Evolutionary conservation across 2,329 filamentous ascomycete species (phyloP), one percentile per base, ranked within the genome.

Genomic region (Colletotrichum sp.): DNA sequence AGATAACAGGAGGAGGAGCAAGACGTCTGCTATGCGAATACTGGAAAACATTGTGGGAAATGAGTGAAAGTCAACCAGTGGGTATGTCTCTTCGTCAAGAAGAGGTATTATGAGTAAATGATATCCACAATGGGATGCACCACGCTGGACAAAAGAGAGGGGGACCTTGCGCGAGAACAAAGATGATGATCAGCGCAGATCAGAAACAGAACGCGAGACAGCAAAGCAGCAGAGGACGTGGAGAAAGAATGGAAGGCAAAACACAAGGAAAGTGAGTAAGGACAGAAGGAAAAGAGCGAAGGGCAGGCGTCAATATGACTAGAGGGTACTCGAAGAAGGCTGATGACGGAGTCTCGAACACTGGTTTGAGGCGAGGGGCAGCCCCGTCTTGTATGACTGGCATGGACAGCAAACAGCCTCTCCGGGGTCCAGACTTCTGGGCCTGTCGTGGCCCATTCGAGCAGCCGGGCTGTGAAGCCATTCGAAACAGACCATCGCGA

Each of bases 331-430:
- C 44, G 28, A 39, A 32, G n/a, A 49, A 64, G 21, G 12, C 59
- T 30, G 60, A 67, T 72, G 65, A 77, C 64, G 72, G 65, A 32
- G 66, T 55, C 36, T 71, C 64, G 59, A 52, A 72, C 63, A 70
- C 72, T 70, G 55, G 76, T 76, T 64, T 28, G 49, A 78, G 69
- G 57, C 59, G 57, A 70, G 52, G 34, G 49, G 28, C 63, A 69
- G 59, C 75, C 32, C 69, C 65, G 63, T 77, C 69, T 76, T 77
- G 76, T 73, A 77, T 63, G 74, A 69, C 66, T 74, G 70, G 64
- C 10, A 13, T 63, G 34, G 59, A 65, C 49, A 21, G 55, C 7
- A 32, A 39, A n/a, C 12, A 32, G 30, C 30, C 16, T 34, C 34
- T 12, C 30, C 32, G 12, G 55, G 72, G 64, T 32, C 72, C 65